Evolutionary conservation across 108 stramenopile species (phyloP), one percentile per base, ranked within the genome.

Genomic region (Skeletonema tropicum): DNA sequence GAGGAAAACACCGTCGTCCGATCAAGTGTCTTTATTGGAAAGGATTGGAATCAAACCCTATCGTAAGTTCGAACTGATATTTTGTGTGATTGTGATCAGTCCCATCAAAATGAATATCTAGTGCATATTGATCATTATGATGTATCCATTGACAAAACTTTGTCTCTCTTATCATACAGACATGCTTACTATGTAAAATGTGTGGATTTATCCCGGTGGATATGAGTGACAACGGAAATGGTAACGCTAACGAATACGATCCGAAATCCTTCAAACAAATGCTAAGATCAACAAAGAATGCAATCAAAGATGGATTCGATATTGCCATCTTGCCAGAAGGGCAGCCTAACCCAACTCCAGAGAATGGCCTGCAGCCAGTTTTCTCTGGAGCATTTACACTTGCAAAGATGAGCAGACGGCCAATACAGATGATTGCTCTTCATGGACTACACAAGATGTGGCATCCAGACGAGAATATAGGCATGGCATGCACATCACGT

Each of bases 21-120:
- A 94, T 96, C 52, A 94, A 94, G 57, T 89, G 92, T 66, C 77
- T 96, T 33, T 96, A 96, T 68, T 96, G 95, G 95, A 92, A 92
- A 63, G 86, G 88, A 31, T 77, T 96, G 19, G 95, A 96, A 73
- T 71, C 85, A 23, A 94, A 96, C 77, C 89, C 88, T 15, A 72
- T 96, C 32, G 33, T 35, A 35, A 35, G 33, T 35, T 35, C 33
- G 6, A 35, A 35, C 33, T n/a, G n/a, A n/a, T n/a, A n/a, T n/a
- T n/a, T n/a, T n/a, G n/a, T n/a, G n/a, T n/a, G n/a, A n/a, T n/a
- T n/a, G n/a, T n/a, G 33, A 35, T 35, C 33, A 35, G 33, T 29
- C 26, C 26, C 26, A 29, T 29, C 26, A 29, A 29, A 29, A 29
- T 29, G 26, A 29, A 1, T n/a, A n/a, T n/a, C n/a, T 29, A 29